Evolutionary conservation across 441 rosid species (phyloP).

Genomic region (Mallotus repandus): DNA sequence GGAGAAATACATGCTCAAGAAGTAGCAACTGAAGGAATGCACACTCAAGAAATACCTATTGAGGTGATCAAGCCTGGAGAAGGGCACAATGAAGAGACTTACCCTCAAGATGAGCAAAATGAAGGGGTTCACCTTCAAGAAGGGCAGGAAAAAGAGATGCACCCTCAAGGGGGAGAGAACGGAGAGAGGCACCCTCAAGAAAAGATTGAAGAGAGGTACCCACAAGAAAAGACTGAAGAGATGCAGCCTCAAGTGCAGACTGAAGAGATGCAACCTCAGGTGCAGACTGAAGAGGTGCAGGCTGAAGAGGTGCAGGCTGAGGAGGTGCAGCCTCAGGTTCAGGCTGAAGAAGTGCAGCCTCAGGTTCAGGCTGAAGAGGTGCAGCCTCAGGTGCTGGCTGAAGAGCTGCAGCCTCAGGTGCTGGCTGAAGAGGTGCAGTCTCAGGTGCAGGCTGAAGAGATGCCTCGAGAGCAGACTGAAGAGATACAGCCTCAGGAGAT

Average conservation of each 20-base stretch:
- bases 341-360: not conserved
- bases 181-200: not conserved
- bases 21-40: not conserved
- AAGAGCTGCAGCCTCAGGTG: not conserved
- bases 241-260: too few species aligned
- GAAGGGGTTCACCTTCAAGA: not conserved
- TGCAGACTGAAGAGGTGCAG: too few species aligned
- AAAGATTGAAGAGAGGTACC: not conserved
- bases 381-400: not conserved
- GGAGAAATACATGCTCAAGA: conserved; percentile 9
- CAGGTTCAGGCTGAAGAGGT: not conserved
- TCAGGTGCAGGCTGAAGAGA: not conserved
- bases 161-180: not conserved
- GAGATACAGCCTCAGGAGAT: conserved; percentile 1
- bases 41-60: not conserved
- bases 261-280: too few species aligned
- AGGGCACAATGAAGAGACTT: not conserved
- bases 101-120: not conserved
- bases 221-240: too few species aligned
- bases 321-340: not conserved
- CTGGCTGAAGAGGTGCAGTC: conserved; percentile 10
- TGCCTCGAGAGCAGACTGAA: not conserved
- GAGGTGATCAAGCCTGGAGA: conserved; percentile 5
- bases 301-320: too few species aligned
- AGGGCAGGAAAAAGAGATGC: conserved; percentile 3